A percentile compares a stretch with the other conserved stretches of the same genome.
These are phyloP conservation scores for Fomitopsis pulvina DNA, from an alignment of 768 basidiomycete species.

Conservation along the genomic window DNA sequence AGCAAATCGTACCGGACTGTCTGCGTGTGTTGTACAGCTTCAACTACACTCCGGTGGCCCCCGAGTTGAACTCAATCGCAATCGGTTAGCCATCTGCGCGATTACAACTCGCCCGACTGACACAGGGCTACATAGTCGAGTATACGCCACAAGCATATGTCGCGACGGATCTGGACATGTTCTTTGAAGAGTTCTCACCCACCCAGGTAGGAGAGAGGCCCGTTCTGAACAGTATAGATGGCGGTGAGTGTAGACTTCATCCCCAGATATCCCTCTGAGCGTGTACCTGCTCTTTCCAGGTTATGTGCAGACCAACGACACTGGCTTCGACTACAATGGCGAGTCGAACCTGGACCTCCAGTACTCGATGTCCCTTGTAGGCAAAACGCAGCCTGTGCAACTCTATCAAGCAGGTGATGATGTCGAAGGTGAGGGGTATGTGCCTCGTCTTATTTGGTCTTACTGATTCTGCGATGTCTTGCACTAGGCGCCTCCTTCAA, in stretches of 20 bases:
- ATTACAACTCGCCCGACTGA: background rate
- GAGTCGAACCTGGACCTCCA: conserved; percentile 73
- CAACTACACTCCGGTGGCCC: conserved; percentile 18
- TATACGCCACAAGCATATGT: conserved; percentile 37
- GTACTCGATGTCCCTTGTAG: conserved; percentile 48
- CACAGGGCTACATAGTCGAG: conserved; percentile 30
- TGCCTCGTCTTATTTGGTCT: background rate
- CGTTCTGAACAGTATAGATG: conserved; percentile 25
- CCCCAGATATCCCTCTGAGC: background rate
- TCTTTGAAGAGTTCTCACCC: conserved; percentile 34
- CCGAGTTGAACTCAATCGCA: conserved; percentile 24
- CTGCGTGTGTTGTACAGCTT: conserved; percentile 26
- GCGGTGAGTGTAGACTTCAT: conserved; percentile 23
- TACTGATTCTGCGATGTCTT: background rate
- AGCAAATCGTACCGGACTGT: conserved; percentile 24
- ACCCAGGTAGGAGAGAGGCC: conserved; percentile 34
- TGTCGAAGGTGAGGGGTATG: conserved; percentile 12
- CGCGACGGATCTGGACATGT: conserved; percentile 35
- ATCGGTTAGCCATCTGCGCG: conserved; percentile 16
- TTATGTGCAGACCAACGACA: conserved; percentile 33
- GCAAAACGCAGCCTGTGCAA: conserved; percentile 10
- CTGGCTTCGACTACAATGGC: conserved; percentile 49
- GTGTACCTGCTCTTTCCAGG: conserved; percentile 16
- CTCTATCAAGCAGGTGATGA: conserved; percentile 16
- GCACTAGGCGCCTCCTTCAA: conserved; percentile 37